A percentile compares a stretch with the other conserved stretches of the same genome.
These are phyloP conservation scores for Euphorbia neoarborescens DNA, from an alignment of 441 rosid genomes.

Conservation along the genomic window DNA sequence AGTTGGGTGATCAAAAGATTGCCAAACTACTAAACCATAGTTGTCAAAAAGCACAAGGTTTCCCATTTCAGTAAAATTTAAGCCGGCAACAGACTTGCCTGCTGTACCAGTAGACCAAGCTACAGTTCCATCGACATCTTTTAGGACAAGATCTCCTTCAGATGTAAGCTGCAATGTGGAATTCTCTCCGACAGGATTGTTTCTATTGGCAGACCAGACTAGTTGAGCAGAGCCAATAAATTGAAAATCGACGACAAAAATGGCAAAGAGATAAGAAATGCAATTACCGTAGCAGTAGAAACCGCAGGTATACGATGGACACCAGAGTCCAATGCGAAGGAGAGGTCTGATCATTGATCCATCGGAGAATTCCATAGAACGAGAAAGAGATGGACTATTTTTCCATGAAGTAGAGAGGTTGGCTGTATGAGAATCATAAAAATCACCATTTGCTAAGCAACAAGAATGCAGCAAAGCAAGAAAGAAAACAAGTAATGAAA, in stretches of 20 bases:
- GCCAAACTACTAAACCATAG: background rate
- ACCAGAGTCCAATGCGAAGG: constrained; percentile 20
- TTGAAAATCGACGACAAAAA: constrained; percentile 23
- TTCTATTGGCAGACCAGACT: constrained; percentile 16
- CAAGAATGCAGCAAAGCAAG: background rate
- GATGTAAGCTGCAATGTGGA: constrained; percentile 6
- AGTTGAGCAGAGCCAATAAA: constrained; percentile 16
- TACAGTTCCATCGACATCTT: constrained; percentile 13
- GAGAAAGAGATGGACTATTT: constrained; percentile 12
- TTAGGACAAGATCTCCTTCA: constrained; percentile 14
- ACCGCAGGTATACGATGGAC: constrained; percentile 21
- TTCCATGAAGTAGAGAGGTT: constrained; percentile 21
- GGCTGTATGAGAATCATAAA: constrained; percentile 5
- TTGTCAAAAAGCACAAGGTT: constrained; percentile 15
- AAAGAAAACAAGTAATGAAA: background rate
- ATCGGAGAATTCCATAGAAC: constrained; percentile 11
- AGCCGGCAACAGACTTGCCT: constrained; percentile 15
- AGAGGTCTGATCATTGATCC: constrained; percentile 23
- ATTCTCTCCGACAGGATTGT: constrained; percentile 12
- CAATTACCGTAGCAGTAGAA: constrained; percentile 21
- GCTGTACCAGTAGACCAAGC: constrained; percentile 17
- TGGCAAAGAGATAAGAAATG: constrained; percentile 19
- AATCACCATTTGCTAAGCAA: constrained; percentile 1
- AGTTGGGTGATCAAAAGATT: constrained; percentile 18
- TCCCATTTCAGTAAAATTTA: constrained; percentile 12